A percentile compares a stretch with the other conserved stretches of the same genome.
These are phyloP conservation scores for Rhynchospora pubera DNA, from an alignment of 176 grass and related monocot species.

Conservation along the genomic window DNA sequence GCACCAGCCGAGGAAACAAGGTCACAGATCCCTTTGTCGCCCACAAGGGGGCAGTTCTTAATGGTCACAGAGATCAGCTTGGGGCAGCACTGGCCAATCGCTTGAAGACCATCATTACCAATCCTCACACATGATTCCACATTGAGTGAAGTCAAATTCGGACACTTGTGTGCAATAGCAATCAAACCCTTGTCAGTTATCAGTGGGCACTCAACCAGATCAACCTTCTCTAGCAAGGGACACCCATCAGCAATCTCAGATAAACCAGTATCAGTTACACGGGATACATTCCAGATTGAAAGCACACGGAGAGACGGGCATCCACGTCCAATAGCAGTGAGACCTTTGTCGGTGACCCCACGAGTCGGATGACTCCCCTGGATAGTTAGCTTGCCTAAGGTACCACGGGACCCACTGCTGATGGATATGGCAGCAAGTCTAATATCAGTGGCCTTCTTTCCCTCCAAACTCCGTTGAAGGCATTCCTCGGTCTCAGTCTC, in stretches of 20 bases:
- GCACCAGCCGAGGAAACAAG: slow-evolving; percentile 46
- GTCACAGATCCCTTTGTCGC: slow-evolving; percentile 64
- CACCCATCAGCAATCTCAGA: slow-evolving; percentile 68
- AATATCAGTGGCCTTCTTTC: slow-evolving; percentile 57
- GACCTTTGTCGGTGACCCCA: slow-evolving; percentile 60
- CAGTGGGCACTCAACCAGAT: slow-evolving; percentile 55
- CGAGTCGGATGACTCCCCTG: slow-evolving; percentile 54
- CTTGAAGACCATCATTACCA: slow-evolving; percentile 53
- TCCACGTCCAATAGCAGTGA: slow-evolving; percentile 53
- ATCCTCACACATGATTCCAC: slow-evolving; percentile 57
- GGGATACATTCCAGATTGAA: slow-evolving; percentile 50
- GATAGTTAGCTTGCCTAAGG: slow-evolving; percentile 48
- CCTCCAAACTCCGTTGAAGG: slow-evolving; percentile 43
- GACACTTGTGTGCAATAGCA: slow-evolving; percentile 45
- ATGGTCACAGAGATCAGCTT: slow-evolving; percentile 65
- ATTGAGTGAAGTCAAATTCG: slow-evolving; percentile 39
- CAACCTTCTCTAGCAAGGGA: slow-evolving; percentile 58
- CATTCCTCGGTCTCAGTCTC: slow-evolving; percentile 26
- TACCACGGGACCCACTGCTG: slow-evolving; percentile 36
- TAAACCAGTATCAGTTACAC: slow-evolving; percentile 55
- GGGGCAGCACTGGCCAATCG: slow-evolving; percentile 45
- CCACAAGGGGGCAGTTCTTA: slow-evolving; percentile 61
- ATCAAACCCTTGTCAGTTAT: slow-evolving; percentile 76
- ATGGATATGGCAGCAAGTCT: slow-evolving; percentile 56
- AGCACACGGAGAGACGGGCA: slow-evolving; percentile 57